Evolutionary conservation across 2,329 filamentous ascomycete species (phyloP).

Genomic region (Fusarium sp.): DNA sequence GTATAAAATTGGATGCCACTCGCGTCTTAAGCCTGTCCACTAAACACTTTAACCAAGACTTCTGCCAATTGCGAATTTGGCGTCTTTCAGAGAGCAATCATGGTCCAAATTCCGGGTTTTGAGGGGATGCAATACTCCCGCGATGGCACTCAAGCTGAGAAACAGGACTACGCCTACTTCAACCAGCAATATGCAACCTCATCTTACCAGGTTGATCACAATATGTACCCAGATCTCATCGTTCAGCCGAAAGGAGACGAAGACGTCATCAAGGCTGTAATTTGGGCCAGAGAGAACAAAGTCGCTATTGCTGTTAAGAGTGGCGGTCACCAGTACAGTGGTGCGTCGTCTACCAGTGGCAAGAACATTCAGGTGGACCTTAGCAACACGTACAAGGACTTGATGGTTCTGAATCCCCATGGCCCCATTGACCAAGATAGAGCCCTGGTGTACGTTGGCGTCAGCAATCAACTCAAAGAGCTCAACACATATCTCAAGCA

Average conservation of each 20-base stretch:
- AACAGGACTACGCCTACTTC: conserved; percentile 29
- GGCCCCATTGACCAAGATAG: conserved; percentile 43
- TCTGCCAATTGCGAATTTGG: no score
- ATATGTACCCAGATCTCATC: conserved; percentile 59
- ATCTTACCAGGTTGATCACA: conserved; percentile 53
- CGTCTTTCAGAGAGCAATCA: conserved; percentile 2
- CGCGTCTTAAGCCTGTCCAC: no score
- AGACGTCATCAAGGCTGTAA: conserved; percentile 56
- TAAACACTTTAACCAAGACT: no score
- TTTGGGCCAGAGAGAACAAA: conserved; percentile 55
- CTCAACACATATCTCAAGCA: conserved; percentile 55
- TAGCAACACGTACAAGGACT: conserved; percentile 50
- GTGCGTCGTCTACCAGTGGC: conserved; percentile 58
- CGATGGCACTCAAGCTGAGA: conserved; percentile 7
- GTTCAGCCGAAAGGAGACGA: conserved; percentile 56
- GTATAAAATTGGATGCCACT: no score
- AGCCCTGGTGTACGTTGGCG: conserved; percentile 53
- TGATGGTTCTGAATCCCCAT: conserved; percentile 42
- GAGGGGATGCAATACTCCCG: conserved; percentile 41
- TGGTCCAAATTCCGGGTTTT: conserved; percentile 33
- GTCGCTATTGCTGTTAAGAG: conserved; percentile 59
- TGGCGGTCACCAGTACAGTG: conserved; percentile 63
- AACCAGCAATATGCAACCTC: conserved; percentile 58
- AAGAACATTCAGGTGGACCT: conserved; percentile 61
- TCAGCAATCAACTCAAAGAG: conserved; percentile 57